These are phyloP conservation scores for Brassica napus DNA, from an alignment of 345 rosid genomes.

Conservation along the genomic window DNA sequence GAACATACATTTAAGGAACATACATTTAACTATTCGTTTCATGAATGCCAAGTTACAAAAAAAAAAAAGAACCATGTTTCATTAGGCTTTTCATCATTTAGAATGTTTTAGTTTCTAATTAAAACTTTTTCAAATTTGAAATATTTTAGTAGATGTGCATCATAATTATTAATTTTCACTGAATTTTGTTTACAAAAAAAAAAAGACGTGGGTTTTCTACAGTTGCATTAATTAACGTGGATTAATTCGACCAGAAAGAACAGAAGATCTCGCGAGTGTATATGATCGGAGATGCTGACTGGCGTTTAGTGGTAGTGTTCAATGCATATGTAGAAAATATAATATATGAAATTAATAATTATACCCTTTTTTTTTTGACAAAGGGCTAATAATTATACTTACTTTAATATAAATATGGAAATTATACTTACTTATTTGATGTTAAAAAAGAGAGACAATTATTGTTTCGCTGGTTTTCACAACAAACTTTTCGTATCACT, in stretches of 20 bases:
- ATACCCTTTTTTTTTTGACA: no score
- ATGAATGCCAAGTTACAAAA: no score
- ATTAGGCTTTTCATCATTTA: background rate
- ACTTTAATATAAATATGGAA: no score
- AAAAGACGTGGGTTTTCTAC: background rate
- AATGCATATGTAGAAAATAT: conserved; percentile 16
- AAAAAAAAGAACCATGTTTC: background rate
- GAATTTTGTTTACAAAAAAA: background rate
- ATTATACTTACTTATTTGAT: background rate
- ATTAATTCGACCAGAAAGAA: background rate
- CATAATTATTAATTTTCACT: background rate
- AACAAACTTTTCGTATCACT: conserved; percentile 4
- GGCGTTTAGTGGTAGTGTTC: conserved; percentile 20
- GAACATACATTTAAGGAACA: no score
- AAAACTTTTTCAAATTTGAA: background rate
- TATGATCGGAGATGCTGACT: background rate
- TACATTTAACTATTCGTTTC: no score
- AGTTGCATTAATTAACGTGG: background rate
- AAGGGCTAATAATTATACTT: no score
- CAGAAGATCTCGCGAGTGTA: conserved; percentile 18
- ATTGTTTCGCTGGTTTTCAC: conserved; percentile 7
- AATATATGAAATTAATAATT: no score
- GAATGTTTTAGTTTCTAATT: background rate
- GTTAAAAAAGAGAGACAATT: background rate
- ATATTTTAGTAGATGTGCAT: background rate